Conservation (phyloP, 108 stramenopile genomes). For the Parietichytrium sp. region DNA sequence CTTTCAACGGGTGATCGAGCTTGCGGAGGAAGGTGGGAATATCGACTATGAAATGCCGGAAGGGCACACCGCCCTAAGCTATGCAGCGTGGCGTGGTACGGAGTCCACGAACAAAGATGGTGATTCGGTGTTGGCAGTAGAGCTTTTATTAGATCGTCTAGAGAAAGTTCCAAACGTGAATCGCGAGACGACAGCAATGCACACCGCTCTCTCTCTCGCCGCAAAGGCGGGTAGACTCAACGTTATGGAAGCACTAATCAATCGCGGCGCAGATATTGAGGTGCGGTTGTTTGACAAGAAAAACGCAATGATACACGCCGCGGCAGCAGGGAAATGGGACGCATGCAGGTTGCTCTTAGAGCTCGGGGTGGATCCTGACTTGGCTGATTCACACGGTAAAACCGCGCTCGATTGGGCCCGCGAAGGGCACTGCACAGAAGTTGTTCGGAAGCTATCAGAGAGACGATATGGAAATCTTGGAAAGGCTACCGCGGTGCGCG, state of each 20-base stretch:
- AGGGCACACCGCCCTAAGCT: background rate
- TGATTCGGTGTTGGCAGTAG: background rate
- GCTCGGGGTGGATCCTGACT: background rate
- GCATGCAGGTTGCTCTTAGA: conserved; percentile 14
- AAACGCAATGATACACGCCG: background rate
- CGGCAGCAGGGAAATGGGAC: conserved; percentile 29
- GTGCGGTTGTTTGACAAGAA: background rate
- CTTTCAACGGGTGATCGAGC: background rate
- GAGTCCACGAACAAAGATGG: background rate
- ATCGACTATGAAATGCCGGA: conserved; percentile 5
- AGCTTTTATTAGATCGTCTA: background rate
- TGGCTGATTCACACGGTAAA: background rate
- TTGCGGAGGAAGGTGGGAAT: background rate
- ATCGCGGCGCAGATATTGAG: background rate
- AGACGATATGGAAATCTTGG: conserved; percentile 16
- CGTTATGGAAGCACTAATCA: conserved; percentile 31
- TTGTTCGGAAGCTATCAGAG: background rate
- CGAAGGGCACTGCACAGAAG: background rate
- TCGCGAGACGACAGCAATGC: background rate
- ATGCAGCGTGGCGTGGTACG: conserved; percentile 20
- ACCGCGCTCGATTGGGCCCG: background rate
- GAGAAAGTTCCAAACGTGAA: background rate
- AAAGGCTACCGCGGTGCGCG: background rate
- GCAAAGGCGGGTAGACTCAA: conserved; percentile 4
- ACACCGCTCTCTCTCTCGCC: conserved; percentile 12